phyloP scores from a whole-genome alignment of 768 basidiomycete species.

The Coprinopsis cinerea region DNA sequence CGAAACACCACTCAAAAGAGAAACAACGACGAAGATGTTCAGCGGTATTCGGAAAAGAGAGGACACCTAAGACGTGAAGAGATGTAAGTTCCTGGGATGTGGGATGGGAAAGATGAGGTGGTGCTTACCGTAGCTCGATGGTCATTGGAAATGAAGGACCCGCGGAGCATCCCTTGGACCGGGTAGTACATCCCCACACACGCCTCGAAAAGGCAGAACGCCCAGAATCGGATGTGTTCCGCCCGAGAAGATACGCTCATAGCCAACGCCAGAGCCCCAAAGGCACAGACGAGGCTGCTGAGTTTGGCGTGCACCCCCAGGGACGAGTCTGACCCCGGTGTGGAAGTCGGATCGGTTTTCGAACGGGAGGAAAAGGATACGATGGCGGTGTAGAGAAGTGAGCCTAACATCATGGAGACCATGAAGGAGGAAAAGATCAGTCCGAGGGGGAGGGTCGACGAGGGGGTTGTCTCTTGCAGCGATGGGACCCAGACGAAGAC shows the following conservation, averaged over 20 bases:
- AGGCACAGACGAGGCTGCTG: constrained; percentile 55
- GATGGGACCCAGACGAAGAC: constrained; percentile 81
- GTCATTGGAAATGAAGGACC: constrained; percentile 61
- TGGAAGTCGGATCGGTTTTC: constrained; percentile 19
- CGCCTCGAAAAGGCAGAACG: constrained; percentile 70
- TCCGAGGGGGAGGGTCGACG: constrained; percentile 54
- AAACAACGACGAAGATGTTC: constrained; percentile 67
- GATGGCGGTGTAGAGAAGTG: constrained; percentile 58
- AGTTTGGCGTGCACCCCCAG: constrained; percentile 62
- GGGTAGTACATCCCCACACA: constrained; percentile 81
- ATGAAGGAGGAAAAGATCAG: constrained; percentile 80
- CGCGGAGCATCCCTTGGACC: constrained; percentile 68
- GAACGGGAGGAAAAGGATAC: constrained; percentile 20
- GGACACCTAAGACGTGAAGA: constrained; percentile 39
- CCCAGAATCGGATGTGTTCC: constrained; percentile 57
- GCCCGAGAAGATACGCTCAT: constrained; percentile 36
- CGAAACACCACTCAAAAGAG: constrained; percentile 63
- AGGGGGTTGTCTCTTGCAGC: constrained; percentile 55
- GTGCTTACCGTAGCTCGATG: constrained; percentile 65
- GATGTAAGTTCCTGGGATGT: background rate
- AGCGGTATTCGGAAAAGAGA: constrained; percentile 71
- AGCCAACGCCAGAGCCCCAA: constrained; percentile 51
- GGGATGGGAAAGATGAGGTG: background rate
- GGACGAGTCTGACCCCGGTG: constrained; percentile 26
- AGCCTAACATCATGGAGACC: constrained; percentile 79